Evolutionary conservation across 2,329 filamentous ascomycete species (phyloP).

Genomic region (Aureobasidium zeae): DNA sequence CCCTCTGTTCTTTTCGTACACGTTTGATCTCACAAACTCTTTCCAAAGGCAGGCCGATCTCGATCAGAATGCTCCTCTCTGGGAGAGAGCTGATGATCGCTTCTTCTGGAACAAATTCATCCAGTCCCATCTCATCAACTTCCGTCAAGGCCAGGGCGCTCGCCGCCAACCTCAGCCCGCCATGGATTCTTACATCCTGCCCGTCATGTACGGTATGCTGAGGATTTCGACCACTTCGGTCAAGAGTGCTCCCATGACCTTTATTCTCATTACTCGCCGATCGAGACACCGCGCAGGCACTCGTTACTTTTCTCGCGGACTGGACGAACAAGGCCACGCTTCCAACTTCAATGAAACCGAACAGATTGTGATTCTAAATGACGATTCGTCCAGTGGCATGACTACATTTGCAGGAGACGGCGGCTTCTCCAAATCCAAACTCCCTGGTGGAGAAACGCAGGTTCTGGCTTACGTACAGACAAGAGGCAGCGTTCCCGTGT

Average conservation of each 20-base stretch:
- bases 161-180: slow-evolving; percentile 60
- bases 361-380: slow-evolving; percentile 83
- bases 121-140: slow-evolving; percentile 83
- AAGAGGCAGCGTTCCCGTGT: slow-evolving; percentile 88
- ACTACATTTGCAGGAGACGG: slow-evolving; percentile 71
- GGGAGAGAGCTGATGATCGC: slow-evolving; percentile 87
- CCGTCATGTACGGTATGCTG: slow-evolving; percentile 93
- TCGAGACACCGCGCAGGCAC: slow-evolving; percentile 85
- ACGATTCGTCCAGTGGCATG: slow-evolving; percentile 59
- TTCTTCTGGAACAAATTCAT: slow-evolving; percentile 99
- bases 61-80: slow-evolving; percentile 63
- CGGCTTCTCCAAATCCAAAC: slow-evolving; percentile 64
- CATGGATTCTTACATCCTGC: slow-evolving; percentile 85
- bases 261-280: slow-evolving; percentile 78
- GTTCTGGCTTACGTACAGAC: slow-evolving; percentile 94
- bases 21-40: slow-evolving; percentile 89
- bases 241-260: slow-evolving; percentile 74
- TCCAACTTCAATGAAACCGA: slow-evolving; percentile 99
- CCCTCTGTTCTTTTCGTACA: slow-evolving; percentile 97
- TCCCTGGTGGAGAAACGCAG: slow-evolving; percentile 64
- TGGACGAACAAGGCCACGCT: slow-evolving; percentile 90
- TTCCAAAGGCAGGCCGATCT: slow-evolving; percentile 74
- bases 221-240: slow-evolving; percentile 80
- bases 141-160: slow-evolving; percentile 53
- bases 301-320: slow-evolving; percentile 85